phyloP scores from a whole-genome alignment of 1,284 basidiomycete species.

The Hymenochaete sp. region DNA sequence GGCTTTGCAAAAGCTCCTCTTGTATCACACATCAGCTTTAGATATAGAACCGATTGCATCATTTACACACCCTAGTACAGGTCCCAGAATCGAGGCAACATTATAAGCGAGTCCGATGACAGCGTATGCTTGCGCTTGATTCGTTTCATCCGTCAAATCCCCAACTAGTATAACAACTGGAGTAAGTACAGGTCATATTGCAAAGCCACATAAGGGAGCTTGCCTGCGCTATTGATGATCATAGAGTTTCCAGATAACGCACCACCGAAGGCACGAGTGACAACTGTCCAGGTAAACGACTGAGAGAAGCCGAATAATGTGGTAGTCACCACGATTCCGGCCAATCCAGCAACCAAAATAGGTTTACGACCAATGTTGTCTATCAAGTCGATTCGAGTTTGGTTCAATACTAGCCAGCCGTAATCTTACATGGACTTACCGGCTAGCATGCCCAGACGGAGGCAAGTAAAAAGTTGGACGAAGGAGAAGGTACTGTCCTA shows the following conservation, averaged over 20 bases:
- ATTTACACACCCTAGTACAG: constrained; percentile 8
- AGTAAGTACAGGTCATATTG: too few relatives aligned
- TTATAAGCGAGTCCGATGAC: constrained; percentile 20
- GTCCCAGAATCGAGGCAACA: constrained; percentile 19
- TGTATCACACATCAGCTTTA: not conserved
- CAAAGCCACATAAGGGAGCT: too few relatives aligned
- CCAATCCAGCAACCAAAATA: constrained; percentile 24
- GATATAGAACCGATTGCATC: not conserved
- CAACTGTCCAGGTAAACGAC: constrained; percentile 20
- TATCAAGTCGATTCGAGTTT: too few relatives aligned
- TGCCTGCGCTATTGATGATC: constrained; percentile 19
- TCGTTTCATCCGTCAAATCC: constrained; percentile 24
- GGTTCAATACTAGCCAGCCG: not conserved
- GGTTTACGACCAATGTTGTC: constrained; percentile 26
- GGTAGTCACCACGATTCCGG: constrained; percentile 22
- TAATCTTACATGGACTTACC: constrained; percentile 12
- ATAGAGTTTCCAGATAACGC: constrained; percentile 23
- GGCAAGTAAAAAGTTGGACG: constrained; percentile 22
- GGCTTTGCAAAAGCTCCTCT: constrained; percentile 16
- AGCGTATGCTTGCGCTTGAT: constrained; percentile 23
- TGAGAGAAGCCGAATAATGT: constrained; percentile 24
- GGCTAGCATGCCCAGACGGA: constrained; percentile 21
- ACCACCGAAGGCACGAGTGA: constrained; percentile 21
- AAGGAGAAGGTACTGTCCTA: constrained; percentile 24
- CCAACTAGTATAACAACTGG: too few relatives aligned